Evolutionary conservation across 1,139 yeast species (phyloP).

Genomic region (Arxiozyma slooffiae): DNA sequence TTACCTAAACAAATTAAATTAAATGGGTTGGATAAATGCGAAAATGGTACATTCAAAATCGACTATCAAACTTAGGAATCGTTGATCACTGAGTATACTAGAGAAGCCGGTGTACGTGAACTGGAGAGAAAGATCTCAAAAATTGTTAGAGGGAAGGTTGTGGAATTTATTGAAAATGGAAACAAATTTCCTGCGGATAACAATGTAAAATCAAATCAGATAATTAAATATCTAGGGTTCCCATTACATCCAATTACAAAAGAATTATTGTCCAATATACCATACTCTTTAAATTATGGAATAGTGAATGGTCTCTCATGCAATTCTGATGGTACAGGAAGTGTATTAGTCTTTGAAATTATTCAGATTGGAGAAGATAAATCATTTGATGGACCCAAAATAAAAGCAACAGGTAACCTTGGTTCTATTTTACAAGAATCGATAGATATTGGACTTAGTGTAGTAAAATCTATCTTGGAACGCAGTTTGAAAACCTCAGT

Average conservation of each 20-base stretch:
- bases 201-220: slow-evolving; percentile 25
- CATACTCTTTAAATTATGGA: slow-evolving; percentile 41
- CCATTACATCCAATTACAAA: slow-evolving; percentile 33
- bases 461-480: slow-evolving; percentile 51
- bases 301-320: slow-evolving; percentile 87
- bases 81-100: slow-evolving; percentile 74
- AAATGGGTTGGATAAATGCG: slow-evolving; percentile 63
- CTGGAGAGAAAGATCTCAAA: slow-evolving; percentile 79
- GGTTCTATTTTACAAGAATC: slow-evolving; percentile 97
- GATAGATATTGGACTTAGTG: slow-evolving; percentile 71
- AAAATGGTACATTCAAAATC: slow-evolving; percentile 48
- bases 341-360: slow-evolving; percentile 72
- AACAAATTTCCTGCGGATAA: not conserved
- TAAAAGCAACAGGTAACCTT: slow-evolving; percentile 79
- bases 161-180: slow-evolving; percentile 11
- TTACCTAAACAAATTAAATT: slow-evolving; percentile 74
- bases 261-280: slow-evolving; percentile 18
- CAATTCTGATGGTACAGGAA: slow-evolving; percentile 82
- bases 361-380: slow-evolving; percentile 36
- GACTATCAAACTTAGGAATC: slow-evolving; percentile 54
- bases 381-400: slow-evolving; percentile 23
- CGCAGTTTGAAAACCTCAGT: slow-evolving; percentile 21
- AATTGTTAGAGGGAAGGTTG: slow-evolving; percentile 38
- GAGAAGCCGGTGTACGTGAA: slow-evolving; percentile 94
- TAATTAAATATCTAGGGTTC: slow-evolving; percentile 45